Percentiles rank a stretch among this genome's conserved stretches.
phyloP scores from a whole-genome alignment of 2,329 filamentous ascomycete genomes.

The Pseudofabraea citricarpa region DNA sequence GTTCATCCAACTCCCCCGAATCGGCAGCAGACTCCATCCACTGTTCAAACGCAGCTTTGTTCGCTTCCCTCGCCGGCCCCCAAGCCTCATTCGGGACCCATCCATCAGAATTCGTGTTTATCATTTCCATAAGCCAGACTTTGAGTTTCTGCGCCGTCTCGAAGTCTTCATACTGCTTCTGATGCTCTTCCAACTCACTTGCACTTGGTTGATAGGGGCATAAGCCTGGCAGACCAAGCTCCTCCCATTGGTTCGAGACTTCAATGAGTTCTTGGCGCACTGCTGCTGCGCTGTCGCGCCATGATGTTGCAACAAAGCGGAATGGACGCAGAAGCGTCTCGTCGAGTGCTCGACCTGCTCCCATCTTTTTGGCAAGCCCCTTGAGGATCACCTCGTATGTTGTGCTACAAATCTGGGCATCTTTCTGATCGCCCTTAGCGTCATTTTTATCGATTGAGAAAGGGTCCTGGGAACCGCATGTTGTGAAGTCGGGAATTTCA shows the following conservation, averaged over 20 bases:
- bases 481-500: constrained; percentile 34
- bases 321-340: constrained; percentile 33
- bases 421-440: constrained; percentile 24
- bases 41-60: not conserved
- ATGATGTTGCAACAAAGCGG: constrained; percentile 34
- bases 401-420: constrained; percentile 14
- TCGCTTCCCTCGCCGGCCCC: constrained; percentile 7
- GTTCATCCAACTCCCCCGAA: not conserved
- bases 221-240: constrained; percentile 31
- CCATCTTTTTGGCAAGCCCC: constrained; percentile 27
- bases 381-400: constrained; percentile 29
- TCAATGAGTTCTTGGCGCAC: constrained; percentile 36
- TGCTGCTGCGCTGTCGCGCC: constrained; percentile 34
- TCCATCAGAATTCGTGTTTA: constrained; percentile 14
- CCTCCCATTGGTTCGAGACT: constrained; percentile 30
- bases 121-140: constrained; percentile 5
- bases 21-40: not conserved
- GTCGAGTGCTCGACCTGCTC: constrained; percentile 28
- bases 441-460: constrained; percentile 17
- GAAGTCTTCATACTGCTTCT: constrained; percentile 12
- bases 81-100: constrained; percentile 18
- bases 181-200: constrained; percentile 13
- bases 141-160: constrained; percentile 14
- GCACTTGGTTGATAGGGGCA: constrained; percentile 23
- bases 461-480: constrained; percentile 3